Conservation (phyloP, 2,329 filamentous ascomycete genomes). For the Polytolypa hystricis region DNA sequence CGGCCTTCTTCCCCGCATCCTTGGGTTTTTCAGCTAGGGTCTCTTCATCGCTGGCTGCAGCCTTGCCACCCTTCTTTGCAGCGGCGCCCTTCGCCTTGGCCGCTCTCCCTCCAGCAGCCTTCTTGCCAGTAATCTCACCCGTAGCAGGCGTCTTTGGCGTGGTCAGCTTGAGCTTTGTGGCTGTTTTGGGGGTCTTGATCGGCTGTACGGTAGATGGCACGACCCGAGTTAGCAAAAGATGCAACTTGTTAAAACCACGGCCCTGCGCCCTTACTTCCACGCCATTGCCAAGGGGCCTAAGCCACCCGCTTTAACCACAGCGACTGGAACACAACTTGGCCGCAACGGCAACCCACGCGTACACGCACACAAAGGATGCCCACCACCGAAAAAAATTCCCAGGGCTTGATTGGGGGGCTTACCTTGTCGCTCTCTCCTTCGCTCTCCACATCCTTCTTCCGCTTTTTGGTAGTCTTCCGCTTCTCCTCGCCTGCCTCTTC, state of each 20-base stretch:
- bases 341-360: neutral
- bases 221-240: conserved; percentile 9
- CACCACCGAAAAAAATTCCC: neutral
- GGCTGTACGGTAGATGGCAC: conserved; percentile 34
- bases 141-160: conserved; percentile 48
- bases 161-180: conserved; percentile 40
- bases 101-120: conserved; percentile 42
- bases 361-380: too few species aligned
- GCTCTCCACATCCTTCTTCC: conserved; percentile 59
- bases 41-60: conserved; percentile 44
- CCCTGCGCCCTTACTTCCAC: too few species aligned
- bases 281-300: too few species aligned
- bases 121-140: conserved; percentile 33
- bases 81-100: conserved; percentile 43
- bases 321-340: neutral
- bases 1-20: conserved; percentile 40
- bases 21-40: conserved; percentile 39
- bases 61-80: conserved; percentile 49
- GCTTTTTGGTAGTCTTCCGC: conserved; percentile 57
- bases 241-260: too few species aligned
- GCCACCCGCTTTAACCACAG: too few species aligned
- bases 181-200: conserved; percentile 54
- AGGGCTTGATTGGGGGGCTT: conserved; percentile 20
- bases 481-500: conserved; percentile 40
- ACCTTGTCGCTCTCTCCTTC: conserved; percentile 64